Evolutionary conservation across 2,329 filamentous ascomycete genomes (phyloP).

Genomic region (Chaetomium strumarium): DNA sequence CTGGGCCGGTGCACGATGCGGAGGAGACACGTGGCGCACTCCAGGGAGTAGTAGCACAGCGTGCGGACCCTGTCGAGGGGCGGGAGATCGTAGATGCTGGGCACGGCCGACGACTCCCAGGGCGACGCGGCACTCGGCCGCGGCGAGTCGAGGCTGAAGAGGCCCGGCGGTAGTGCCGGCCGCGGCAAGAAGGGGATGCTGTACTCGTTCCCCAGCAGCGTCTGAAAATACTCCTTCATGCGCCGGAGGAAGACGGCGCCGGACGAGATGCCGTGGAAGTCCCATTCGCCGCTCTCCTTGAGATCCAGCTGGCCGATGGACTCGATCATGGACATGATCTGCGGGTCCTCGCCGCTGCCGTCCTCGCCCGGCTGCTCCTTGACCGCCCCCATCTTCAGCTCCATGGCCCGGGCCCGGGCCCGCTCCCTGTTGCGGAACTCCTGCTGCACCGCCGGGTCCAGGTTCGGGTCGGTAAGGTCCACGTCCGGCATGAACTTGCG

Average conservation of each 20-base stretch:
- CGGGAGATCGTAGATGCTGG: constrained; percentile 62
- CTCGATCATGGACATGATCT: constrained; percentile 91
- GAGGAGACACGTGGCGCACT: constrained; percentile 52
- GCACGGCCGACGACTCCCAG: constrained; percentile 44
- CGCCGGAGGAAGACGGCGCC: constrained; percentile 81
- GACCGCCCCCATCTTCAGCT: constrained; percentile 35
- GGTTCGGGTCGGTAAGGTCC: constrained; percentile 75
- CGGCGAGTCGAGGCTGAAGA: constrained; percentile 63
- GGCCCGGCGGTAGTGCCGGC: constrained; percentile 42
- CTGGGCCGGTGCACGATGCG: constrained; percentile 75
- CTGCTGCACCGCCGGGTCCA: constrained; percentile 71
- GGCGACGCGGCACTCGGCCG: constrained; percentile 60
- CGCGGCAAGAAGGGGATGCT: constrained; percentile 54
- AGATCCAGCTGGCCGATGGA: constrained; percentile 86
- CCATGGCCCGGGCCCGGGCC: constrained; percentile 40
- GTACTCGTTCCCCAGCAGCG: constrained; percentile 61
- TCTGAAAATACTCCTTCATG: constrained; percentile 82
- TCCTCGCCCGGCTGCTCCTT: constrained; percentile 15
- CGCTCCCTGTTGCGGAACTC: constrained; percentile 55
- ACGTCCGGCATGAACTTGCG: constrained; percentile 76
- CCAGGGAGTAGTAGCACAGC: constrained; percentile 51
- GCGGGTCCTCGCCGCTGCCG: constrained; percentile 57
- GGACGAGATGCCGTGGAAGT: constrained; percentile 92
- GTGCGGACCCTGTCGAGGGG: constrained; percentile 49
- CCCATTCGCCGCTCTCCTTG: constrained; percentile 86